Evolutionary conservation across 192 early-diverging fungal genomes (phyloP), one percentile per base, ranked within the genome.

Genomic region (Backusella tuberculispora): DNA sequence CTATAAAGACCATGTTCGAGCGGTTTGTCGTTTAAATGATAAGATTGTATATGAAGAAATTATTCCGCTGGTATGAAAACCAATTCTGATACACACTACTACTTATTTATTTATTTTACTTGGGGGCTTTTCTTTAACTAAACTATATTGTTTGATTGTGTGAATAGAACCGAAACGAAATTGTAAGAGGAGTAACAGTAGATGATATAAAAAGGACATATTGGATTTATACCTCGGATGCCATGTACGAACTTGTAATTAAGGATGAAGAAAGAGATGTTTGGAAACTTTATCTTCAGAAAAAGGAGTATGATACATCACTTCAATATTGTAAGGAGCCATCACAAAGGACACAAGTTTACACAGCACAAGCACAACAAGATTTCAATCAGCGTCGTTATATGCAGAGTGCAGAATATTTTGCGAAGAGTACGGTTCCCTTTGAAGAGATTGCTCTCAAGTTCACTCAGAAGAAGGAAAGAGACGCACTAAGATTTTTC

Each of bases 211-310:
- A 94, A 73, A 88, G 89, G 63, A 97, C 97, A 0, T 96, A 90
- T 76, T 99, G 98, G 98, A 84, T 98, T 34, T 94, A 88, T 47
- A 97, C 96, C 6, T 91, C 90, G 26, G 71, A 80, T n/a, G 85
- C 91, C 5, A 88, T 99, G 41, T 94, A 91, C 74, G 97, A 99
- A 81, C 83, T 99, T 21, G 87, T 96, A 17, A 88, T 98, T 19
- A 91, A 87, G 0, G 92, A 96, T 41, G 98, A 99, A 83, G 95
- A 96, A 71, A 89, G 96, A 47, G 92, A 99, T 73, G 91, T 97
- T 10, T 99, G 98, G 98, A 86, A 89, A 40, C 86, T 98, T 5
- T 98, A 93, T 76, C 81, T 99, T 46, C 80, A 90, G 26, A 89
- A 89, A 44, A 90, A 91, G 65, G 84, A 92, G 71, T 99, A 94